phyloP scores from a whole-genome alignment of 140 eudicot species.

The Erigeron philadelphicus region DNA sequence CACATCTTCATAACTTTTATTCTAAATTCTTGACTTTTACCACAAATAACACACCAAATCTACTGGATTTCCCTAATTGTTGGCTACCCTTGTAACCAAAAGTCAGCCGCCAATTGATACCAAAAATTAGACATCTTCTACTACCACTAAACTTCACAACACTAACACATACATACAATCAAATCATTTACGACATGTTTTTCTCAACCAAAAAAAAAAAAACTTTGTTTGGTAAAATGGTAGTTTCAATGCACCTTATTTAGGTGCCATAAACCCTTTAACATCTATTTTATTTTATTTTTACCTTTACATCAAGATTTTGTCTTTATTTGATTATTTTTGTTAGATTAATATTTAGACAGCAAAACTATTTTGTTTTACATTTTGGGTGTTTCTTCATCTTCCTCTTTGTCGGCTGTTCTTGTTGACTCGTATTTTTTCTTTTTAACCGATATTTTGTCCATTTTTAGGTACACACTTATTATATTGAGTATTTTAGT shows the following conservation, averaged over 20 bases:
- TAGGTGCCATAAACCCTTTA: neutral
- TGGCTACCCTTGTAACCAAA: constrained; percentile 14
- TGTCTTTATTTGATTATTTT: constrained; percentile 26
- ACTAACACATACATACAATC: neutral
- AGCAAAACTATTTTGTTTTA: constrained; percentile 36
- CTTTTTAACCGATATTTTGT: constrained; percentile 24
- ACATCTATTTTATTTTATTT: neutral
- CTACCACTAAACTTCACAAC: no score
- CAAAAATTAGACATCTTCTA: neutral
- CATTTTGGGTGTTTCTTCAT: constrained; percentile 27
- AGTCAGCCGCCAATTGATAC: constrained; percentile 27
- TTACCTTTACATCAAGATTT: constrained; percentile 15
- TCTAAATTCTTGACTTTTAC: neutral
- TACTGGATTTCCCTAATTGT: constrained; percentile 19
- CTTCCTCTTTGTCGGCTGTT: constrained; percentile 44
- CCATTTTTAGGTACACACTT: constrained; percentile 33
- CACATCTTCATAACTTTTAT: neutral
- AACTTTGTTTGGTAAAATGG: constrained; percentile 23
- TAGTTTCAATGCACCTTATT: constrained; percentile 24
- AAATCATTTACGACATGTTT: no score
- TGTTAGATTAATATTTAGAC: constrained; percentile 14
- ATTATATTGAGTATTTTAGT: constrained; percentile 5
- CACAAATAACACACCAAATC: constrained; percentile 8
- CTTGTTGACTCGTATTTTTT: constrained; percentile 39
- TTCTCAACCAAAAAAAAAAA: constrained; percentile 5